Evolutionary conservation across 2,329 filamentous ascomycete species (phyloP).

Genomic region (Bipolaris zeicola): DNA sequence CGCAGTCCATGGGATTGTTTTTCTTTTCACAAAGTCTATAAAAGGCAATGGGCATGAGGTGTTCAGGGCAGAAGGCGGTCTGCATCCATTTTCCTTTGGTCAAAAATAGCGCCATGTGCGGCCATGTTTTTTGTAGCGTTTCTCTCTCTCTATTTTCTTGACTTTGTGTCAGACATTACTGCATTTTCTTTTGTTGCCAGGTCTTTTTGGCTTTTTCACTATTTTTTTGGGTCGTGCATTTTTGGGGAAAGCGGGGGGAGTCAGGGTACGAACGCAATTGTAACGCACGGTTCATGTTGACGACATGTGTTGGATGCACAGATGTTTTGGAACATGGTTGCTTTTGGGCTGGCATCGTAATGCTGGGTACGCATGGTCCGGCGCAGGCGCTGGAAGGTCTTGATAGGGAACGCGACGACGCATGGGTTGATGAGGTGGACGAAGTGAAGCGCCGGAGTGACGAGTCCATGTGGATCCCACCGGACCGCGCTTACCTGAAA

Average conservation of each 20-base stretch:
- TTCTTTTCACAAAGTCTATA: slow-evolving; percentile 22
- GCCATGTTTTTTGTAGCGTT: slow-evolving; percentile 9
- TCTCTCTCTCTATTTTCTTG: not conserved
- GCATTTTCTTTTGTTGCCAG: slow-evolving; percentile 26
- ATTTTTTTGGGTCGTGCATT: slow-evolving; percentile 24
- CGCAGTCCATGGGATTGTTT: slow-evolving; percentile 21
- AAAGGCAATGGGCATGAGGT: slow-evolving; percentile 18
- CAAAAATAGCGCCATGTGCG: slow-evolving; percentile 12
- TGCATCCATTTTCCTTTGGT: slow-evolving; percentile 20
- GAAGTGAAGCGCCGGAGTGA: slow-evolving; percentile 21
- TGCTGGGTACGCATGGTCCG: slow-evolving; percentile 25
- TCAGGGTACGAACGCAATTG: slow-evolving; percentile 16
- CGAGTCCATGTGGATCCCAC: slow-evolving; percentile 28
- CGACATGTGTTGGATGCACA: slow-evolving; percentile 15
- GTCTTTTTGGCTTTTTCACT: slow-evolving; percentile 20
- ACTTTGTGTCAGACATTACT: slow-evolving; percentile 5
- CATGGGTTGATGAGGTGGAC: slow-evolving; percentile 26
- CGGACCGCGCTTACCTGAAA: slow-evolving; percentile 19
- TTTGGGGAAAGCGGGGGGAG: slow-evolving; percentile 18
- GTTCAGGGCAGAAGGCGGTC: slow-evolving; percentile 17
- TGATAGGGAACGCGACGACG: slow-evolving; percentile 33
- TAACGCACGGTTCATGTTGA: slow-evolving; percentile 13
- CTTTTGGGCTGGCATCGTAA: slow-evolving; percentile 36
- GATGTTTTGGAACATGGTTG: slow-evolving; percentile 23
- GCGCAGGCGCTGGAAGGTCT: slow-evolving; percentile 41